These are phyloP conservation scores for Blastobotrys malaysiensis DNA, from an alignment of 1,139 yeast genomes.

Conservation along the genomic window DNA sequence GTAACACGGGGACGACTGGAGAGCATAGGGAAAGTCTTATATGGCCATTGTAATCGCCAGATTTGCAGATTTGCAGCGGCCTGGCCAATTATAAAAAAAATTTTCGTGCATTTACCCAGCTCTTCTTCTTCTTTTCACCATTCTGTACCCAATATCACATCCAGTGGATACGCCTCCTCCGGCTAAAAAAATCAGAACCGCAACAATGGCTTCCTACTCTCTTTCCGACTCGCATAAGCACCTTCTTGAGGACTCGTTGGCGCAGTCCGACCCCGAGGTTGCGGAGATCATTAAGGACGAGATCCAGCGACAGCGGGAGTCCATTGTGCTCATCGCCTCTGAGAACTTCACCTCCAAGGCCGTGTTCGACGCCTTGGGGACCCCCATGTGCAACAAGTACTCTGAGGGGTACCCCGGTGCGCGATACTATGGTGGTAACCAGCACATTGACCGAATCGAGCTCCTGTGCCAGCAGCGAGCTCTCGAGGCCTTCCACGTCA, in stretches of 20 bases:
- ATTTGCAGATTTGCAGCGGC: neutral
- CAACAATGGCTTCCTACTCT: conserved; percentile 30
- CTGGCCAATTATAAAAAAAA: neutral
- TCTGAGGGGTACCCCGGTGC: conserved; percentile 99
- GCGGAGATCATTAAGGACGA: conserved; percentile 67
- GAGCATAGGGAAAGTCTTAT: neutral
- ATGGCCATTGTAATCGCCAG: neutral
- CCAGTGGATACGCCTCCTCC: conserved; percentile 3
- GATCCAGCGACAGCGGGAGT: conserved; percentile 77
- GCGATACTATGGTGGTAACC: conserved; percentile 95
- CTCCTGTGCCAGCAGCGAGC: conserved; percentile 88
- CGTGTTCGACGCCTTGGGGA: conserved; percentile 88
- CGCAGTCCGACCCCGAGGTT: conserved; percentile 80
- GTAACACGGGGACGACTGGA: neutral
- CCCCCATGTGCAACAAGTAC: conserved; percentile 96
- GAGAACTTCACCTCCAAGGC: conserved; percentile 94
- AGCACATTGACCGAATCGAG: conserved; percentile 88
- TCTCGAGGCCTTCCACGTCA: conserved; percentile 70
- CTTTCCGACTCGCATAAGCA: conserved; percentile 32
- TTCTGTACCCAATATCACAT: neutral
- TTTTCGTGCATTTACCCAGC: neutral
- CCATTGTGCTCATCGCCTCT: conserved; percentile 87
- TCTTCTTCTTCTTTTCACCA: conserved; percentile 2
- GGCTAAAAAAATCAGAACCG: neutral
- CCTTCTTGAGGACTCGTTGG: conserved; percentile 30